phyloP scores from a whole-genome alignment of 2,329 filamentous ascomycete species.

The Rhynchosporium secalis region DNA sequence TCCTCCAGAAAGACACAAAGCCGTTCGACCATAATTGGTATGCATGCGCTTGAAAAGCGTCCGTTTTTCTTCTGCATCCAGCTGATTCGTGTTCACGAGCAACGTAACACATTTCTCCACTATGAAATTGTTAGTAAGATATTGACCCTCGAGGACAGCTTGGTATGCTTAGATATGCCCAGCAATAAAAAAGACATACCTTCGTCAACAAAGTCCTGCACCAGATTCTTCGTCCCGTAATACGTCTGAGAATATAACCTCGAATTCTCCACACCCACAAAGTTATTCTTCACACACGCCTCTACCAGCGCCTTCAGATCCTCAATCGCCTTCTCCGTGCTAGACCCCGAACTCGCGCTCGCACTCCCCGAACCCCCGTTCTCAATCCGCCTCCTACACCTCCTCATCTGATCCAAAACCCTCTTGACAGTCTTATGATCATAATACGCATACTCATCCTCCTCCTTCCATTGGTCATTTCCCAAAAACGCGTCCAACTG shows the following conservation, averaged over 20 bases:
- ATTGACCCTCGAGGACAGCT: neutral
- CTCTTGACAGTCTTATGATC: conserved; percentile 80
- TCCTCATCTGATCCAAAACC: conserved; percentile 74
- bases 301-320: conserved; percentile 78
- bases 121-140: conserved; percentile 37
- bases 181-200: conserved; percentile 45
- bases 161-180: neutral
- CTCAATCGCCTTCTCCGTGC: conserved; percentile 59
- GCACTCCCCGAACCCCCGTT: conserved; percentile 42
- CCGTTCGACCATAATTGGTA: conserved; percentile 89
- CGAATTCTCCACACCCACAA: conserved; percentile 90
- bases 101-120: conserved; percentile 68
- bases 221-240: conserved; percentile 92
- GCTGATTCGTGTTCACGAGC: conserved; percentile 64
- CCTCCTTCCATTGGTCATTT: conserved; percentile 76
- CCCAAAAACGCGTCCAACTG: conserved; percentile 79
- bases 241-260: conserved; percentile 97
- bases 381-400: conserved; percentile 54
- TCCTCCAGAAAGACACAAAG: conserved; percentile 88
- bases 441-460: conserved; percentile 80
- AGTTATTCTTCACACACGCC: conserved; percentile 96
- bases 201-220: conserved; percentile 89
- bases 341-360: conserved; percentile 42
- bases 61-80: conserved; percentile 73
- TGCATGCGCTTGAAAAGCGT: conserved; percentile 83